Evolutionary conservation across 306 rosid species (phyloP).

Genomic region (Herpetospermum pedunculosum): DNA sequence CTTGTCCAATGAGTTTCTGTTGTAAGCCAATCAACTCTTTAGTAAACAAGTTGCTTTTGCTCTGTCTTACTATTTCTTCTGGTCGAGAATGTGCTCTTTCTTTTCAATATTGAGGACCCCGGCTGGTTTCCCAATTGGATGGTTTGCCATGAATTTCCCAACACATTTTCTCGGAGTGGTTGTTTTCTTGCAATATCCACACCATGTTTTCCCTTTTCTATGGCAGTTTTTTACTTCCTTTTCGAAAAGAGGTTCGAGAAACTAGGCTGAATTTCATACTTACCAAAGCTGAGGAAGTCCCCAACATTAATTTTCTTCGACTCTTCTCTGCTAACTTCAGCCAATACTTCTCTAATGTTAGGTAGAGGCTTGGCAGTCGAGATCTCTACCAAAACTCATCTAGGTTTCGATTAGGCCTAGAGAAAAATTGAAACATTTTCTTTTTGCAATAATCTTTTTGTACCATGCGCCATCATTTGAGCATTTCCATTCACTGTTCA

Average conservation of each 20-base stretch:
- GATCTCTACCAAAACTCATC: background rate
- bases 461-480: background rate
- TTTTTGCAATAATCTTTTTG: background rate
- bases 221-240: background rate
- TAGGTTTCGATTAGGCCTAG: background rate
- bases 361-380: background rate
- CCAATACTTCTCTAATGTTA: background rate
- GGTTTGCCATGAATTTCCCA: background rate
- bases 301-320: background rate
- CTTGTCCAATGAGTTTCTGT: background rate
- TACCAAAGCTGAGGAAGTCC: background rate
- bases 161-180: background rate
- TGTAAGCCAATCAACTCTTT: background rate
- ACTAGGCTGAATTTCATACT: background rate
- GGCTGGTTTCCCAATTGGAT: background rate
- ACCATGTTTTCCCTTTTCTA: background rate
- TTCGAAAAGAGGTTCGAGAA: background rate
- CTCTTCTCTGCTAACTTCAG: background rate
- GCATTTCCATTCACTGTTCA: background rate
- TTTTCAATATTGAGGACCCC: background rate
- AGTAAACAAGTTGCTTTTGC: background rate
- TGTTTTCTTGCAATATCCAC: background rate
- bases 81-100: background rate
- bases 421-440: background rate
- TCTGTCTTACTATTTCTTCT: background rate